These are phyloP conservation scores for Venturia oleaginea DNA, from an alignment of 2,329 filamentous ascomycete species.

Conservation along the genomic window DNA sequence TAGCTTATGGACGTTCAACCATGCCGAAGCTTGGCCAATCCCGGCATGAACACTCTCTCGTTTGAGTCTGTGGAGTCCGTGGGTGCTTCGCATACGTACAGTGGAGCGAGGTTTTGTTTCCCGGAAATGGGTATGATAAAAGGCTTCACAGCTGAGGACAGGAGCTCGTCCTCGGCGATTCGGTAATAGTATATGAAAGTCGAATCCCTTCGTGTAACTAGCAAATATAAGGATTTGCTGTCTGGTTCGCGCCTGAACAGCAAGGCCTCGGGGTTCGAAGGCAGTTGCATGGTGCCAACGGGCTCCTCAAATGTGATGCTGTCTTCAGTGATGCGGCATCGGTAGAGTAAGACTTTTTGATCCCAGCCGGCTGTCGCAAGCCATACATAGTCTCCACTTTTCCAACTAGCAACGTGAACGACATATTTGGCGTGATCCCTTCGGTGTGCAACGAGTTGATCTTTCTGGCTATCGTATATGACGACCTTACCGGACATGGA, in stretches of 20 bases:
- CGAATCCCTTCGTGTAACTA: slow-evolving; percentile 49
- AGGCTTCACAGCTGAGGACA: neutral
- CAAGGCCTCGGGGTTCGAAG: slow-evolving; percentile 49
- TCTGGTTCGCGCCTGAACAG: slow-evolving; percentile 44
- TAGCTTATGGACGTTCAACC: neutral
- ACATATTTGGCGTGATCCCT: slow-evolving; percentile 52
- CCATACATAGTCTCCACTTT: slow-evolving; percentile 27
- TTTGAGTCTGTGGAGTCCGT: neutral
- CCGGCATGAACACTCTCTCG: neutral
- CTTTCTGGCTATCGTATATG: slow-evolving; percentile 34
- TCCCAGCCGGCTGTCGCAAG: slow-evolving; percentile 56
- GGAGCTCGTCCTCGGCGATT: slow-evolving; percentile 19
- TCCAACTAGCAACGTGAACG: slow-evolving; percentile 40
- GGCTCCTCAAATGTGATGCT: slow-evolving; percentile 28
- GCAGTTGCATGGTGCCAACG: slow-evolving; percentile 33
- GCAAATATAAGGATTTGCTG: slow-evolving; percentile 37
- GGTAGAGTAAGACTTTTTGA: slow-evolving; percentile 46
- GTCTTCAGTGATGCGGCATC: slow-evolving; percentile 21
- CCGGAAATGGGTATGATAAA: slow-evolving; percentile 33
- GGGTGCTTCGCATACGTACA: neutral
- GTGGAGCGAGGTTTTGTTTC: slow-evolving; percentile 51
- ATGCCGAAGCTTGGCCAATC: neutral
- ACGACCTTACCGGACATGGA: slow-evolving; percentile 52
- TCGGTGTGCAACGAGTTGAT: slow-evolving; percentile 37
- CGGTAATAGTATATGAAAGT: slow-evolving; percentile 50